Percentiles rank a stretch among this genome's conserved stretches.
Evolutionary conservation across 2,329 filamentous ascomycete genomes (phyloP).

Genomic region (Nemania abortiva): DNA sequence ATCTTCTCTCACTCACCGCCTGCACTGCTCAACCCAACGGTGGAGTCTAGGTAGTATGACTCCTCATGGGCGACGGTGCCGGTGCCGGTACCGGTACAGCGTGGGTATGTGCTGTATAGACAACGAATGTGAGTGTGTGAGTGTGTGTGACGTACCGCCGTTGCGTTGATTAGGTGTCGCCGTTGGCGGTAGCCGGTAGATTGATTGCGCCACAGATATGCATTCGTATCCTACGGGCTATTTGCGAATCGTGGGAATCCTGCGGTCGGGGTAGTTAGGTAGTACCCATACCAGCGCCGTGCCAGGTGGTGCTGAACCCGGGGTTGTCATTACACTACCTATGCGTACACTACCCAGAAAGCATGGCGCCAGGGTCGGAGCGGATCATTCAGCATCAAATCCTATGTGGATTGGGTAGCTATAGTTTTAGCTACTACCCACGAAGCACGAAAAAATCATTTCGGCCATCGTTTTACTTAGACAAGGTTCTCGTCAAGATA

Average conservation of each 20-base stretch:
- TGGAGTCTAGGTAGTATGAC: conserved; percentile 38
- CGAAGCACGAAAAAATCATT: conserved; percentile 8
- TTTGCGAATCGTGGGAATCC: conserved; percentile 10
- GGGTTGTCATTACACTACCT: neutral
- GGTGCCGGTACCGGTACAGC: conserved; percentile 33
- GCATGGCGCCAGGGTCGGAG: conserved; percentile 12
- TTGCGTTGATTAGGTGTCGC: neutral
- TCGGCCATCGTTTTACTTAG: conserved; percentile 17
- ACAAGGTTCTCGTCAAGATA: conserved; percentile 23
- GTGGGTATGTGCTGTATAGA: conserved; percentile 17
- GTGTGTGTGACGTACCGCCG: conserved; percentile 30
- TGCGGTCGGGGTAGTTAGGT: conserved; percentile 8
- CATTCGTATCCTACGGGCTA: conserved; percentile 15
- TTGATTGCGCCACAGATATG: conserved; percentile 26
- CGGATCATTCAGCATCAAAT: neutral
- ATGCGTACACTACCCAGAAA: conserved; percentile 1
- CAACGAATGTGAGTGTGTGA: no score
- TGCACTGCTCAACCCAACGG: conserved; percentile 38
- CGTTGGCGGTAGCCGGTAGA: conserved; percentile 12
- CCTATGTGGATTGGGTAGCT: conserved; percentile 2
- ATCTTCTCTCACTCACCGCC: conserved; percentile 40
- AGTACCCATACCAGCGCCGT: neutral
- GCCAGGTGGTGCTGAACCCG: neutral
- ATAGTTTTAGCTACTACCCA: conserved; percentile 12
- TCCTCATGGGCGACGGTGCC: conserved; percentile 21